Base-by-base conservation (phyloP, 192 early-diverging fungal genomes). In the Powellomyces hirtus region DNA sequence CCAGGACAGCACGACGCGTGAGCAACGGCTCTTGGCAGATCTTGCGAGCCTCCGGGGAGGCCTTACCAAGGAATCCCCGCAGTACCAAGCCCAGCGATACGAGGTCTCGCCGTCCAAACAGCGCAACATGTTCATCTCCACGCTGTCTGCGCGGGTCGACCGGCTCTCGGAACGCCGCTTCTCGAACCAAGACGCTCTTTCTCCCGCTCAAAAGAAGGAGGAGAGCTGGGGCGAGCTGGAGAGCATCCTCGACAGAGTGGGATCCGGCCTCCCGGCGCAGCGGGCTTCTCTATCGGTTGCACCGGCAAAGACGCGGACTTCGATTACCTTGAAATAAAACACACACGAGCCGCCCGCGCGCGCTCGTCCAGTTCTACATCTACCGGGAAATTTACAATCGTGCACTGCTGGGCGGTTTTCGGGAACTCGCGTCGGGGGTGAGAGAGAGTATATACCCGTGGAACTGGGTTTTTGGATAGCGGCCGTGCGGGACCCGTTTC, bases 1-100 rank as follows among this genome's bases (percentile, higher is more conserved):
- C 63, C 45, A 75, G 66, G 77, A 78, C 50, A 71, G 46, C 37
- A 44, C 64, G 1, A 72, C 59, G 26, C 58, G 60, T 29, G 77
- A 78, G 53, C 59, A 66, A 22, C 62, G 51, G 16, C 59, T 78
- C 36, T 44, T 77, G 5, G 58, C 38, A 22, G 75, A 77, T 29
- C 62, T 77, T 27, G 50, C 65, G 4, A 29, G 6, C 20, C 61
- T 77, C 26, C 38, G 59, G 24, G 8, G 14, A 8, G 37, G 35
- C 37, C 56, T 76, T 18, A 61, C 57, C 37, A 68, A 69, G 27
- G 20, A 40, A 36, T 53, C 51, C 5, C 51, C 51, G 30, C 30
- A 66, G 26, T 66, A 35, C 36, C 36, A 34, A 22, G 65, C 71
- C 16, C 74, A 75, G 57, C 67, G 74, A 5, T 75, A 59, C 63